These are phyloP conservation scores for Haplographium delicatum DNA, from an alignment of 495 filamentous ascomycete genomes.

Conservation along the genomic window DNA sequence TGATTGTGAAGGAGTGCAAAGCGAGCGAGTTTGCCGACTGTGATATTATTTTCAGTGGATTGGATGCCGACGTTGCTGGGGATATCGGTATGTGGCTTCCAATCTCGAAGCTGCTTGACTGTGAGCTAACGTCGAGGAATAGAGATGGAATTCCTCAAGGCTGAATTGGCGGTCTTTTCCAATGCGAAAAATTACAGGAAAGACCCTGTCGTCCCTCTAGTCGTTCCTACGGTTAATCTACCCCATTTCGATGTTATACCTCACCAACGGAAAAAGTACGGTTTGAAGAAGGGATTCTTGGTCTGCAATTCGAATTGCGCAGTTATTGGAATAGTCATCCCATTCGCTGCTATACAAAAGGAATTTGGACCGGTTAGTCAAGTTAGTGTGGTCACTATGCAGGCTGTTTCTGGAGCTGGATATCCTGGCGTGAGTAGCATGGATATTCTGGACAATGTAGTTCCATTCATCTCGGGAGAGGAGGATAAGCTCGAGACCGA, in stretches of 20 bases:
- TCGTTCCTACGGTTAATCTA: conserved; percentile 81
- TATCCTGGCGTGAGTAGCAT: conserved; percentile 79
- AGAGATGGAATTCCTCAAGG: conserved; percentile 77
- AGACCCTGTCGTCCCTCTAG: conserved; percentile 74
- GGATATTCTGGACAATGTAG: conserved; percentile 75
- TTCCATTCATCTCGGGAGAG: conserved; percentile 82
- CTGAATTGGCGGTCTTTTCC: conserved; percentile 76
- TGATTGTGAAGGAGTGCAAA: conserved; percentile 71
- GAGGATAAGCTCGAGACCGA: conserved; percentile 86
- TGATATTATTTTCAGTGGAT: conserved; percentile 84
- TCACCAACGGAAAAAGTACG: conserved; percentile 61
- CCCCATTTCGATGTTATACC: conserved; percentile 73
- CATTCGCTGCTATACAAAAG: conserved; percentile 76
- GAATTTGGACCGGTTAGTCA: conserved; percentile 68
- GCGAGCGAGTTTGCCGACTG: conserved; percentile 72
- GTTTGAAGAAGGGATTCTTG: conserved; percentile 71
- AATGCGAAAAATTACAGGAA: conserved; percentile 88
- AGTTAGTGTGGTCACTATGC: conserved; percentile 81
- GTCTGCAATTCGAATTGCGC: conserved; percentile 91
- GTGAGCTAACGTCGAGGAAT: neutral
- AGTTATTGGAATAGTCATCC: conserved; percentile 83
- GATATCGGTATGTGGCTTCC: conserved; percentile 56
- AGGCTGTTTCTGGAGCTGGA: conserved; percentile 73
- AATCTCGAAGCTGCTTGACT: too few species aligned
- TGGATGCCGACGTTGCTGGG: conserved; percentile 78